Evolutionary conservation across 306 rosid species (phyloP), one percentile per base, ranked within the genome.

Genomic region (Chamaecrista fasciculata): DNA sequence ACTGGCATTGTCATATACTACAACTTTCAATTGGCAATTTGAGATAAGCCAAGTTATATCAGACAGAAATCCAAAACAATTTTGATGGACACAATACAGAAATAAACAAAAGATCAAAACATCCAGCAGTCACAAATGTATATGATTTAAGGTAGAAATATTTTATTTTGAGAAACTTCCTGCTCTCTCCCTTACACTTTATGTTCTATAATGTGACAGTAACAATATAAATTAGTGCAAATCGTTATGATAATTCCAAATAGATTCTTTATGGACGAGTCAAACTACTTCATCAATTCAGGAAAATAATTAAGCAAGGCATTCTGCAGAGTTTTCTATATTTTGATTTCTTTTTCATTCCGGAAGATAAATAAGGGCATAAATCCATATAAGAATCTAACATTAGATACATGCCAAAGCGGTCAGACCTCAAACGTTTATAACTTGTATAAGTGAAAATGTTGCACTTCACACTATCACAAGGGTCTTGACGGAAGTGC

Each of bases 31-130:
- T 20, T 69, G 43, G 34, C 3, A 5, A 33, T 42, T 24, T 62
- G 34, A 62, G 34, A 26, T 15, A 51, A 69, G 71, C 66, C 48
- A 61, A 75, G 60, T 29, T 40, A 21, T n/a, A 36, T 46, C 62
- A 51, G 51, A 18, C n/a, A 59, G 46, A 59, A 3, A 59, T 59
- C 46, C 46, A 16, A 34, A 33, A 59, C 25, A 8, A 33, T 39
- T 57, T 57, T 18, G 33, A 39, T 4, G 58, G 72, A 74, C 28
- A 75, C 26, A 75, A 57, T 56, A 44, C 19, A 43, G 4, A 50
- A 29, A 44, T 44, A 37, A 37, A 53, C 66, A 61, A 14, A 20
- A 51, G 31, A 23, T 72, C 2, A n/a, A 46, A 29, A 40, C 19
- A 66, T 49, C 69, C 20, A 42, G 60, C 52, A 67, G 42, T 73